Evolutionary conservation across 164 flowering plant species (phyloP).

Genomic region (Umbilicus rupestris): DNA sequence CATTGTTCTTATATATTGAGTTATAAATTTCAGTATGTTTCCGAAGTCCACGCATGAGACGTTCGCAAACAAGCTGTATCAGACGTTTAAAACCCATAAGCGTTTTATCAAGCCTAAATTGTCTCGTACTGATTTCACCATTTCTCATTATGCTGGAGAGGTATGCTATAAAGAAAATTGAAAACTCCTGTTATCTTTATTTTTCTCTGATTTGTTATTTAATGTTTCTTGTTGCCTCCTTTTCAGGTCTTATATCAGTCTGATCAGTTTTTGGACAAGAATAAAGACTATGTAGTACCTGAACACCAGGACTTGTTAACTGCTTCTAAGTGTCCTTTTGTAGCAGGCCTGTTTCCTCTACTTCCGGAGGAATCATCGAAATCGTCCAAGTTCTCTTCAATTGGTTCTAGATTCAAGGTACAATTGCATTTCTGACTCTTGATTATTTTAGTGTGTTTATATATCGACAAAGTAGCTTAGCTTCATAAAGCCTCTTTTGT

Average conservation of each 20-base stretch:
- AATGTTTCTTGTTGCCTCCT: neutral
- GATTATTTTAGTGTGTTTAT: neutral
- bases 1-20: neutral
- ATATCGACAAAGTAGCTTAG: neutral
- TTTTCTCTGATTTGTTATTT: neutral
- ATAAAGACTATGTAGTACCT: constrained; percentile 73
- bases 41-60: constrained; percentile 80
- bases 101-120: constrained; percentile 69
- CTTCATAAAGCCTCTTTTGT: neutral
- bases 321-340: constrained; percentile 63
- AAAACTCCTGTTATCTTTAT: neutral
- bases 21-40: constrained; percentile 49
- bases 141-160: constrained; percentile 80
- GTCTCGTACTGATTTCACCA: constrained; percentile 61
- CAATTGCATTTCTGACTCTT: neutral
- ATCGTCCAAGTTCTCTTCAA: constrained; percentile 68
- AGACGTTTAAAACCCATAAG: constrained; percentile 56
- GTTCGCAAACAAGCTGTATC: constrained; percentile 62
- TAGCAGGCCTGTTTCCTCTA: constrained; percentile 66
- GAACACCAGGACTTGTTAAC: constrained; percentile 63
- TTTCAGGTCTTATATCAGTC: constrained; percentile 62
- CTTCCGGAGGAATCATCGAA: constrained; percentile 52
- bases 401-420: constrained; percentile 80
- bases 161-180: constrained; percentile 17
- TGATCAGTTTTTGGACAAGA: constrained; percentile 71